These are phyloP conservation scores for Trapa bicornis DNA, from an alignment of 345 rosid species.

Conservation along the genomic window DNA sequence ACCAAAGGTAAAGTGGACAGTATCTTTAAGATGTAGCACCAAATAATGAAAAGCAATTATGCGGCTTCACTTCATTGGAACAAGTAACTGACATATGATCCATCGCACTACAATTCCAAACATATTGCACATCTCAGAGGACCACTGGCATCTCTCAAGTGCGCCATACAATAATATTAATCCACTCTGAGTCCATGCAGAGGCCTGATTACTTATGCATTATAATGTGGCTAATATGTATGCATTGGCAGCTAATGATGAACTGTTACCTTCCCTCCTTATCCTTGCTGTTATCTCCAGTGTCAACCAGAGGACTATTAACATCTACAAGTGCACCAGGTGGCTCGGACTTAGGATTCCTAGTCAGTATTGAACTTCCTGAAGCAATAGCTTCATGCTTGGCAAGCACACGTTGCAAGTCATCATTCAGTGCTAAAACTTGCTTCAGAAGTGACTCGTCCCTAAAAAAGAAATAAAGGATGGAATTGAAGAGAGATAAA, in stretches of 20 bases:
- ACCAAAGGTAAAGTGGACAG: background rate
- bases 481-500: background rate
- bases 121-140: background rate
- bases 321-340: slow-evolving; percentile 44
- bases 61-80: background rate
- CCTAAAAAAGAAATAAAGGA: slow-evolving; percentile 29
- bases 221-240: background rate
- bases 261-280: slow-evolving; percentile 36
- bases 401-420: slow-evolving; percentile 83
- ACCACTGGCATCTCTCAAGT: background rate
- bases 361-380: slow-evolving; percentile 34
- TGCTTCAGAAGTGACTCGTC: slow-evolving; percentile 85
- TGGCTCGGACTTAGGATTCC: slow-evolving; percentile 44
- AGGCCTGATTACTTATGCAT: background rate
- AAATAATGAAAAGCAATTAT: background rate
- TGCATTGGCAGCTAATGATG: background rate
- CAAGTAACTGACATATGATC: background rate
- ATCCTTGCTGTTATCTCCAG: slow-evolving; percentile 47
- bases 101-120: background rate
- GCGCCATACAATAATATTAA: background rate
- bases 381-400: slow-evolving; percentile 82
- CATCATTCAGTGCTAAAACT: slow-evolving; percentile 91
- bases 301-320: slow-evolving; percentile 61
- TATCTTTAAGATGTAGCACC: background rate
- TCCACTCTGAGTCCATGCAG: background rate